Conservation (phyloP, 176 grass and related monocot genomes). For the Dactylis glomerata region DNA sequence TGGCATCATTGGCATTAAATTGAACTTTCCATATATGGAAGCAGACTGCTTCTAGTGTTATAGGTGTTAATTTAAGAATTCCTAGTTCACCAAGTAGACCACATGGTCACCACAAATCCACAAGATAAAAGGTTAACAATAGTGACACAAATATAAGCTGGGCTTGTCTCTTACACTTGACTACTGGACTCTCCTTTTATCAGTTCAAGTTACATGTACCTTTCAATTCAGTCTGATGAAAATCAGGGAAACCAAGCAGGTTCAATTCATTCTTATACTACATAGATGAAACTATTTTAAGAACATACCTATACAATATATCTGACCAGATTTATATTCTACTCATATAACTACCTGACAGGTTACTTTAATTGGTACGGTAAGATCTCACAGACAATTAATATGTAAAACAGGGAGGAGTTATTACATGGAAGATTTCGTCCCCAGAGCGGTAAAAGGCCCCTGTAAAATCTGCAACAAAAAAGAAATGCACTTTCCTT, state of each 20-base stretch:
- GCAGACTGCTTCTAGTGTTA: background rate
- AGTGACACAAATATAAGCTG: background rate
- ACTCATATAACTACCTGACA: background rate
- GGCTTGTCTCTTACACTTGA: background rate
- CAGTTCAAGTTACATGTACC: background rate
- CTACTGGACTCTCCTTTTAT: background rate
- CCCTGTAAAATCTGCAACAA: conserved; percentile 84
- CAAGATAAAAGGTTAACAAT: background rate
- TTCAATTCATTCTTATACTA: background rate
- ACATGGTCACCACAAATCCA: background rate
- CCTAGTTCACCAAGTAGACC: background rate
- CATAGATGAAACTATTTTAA: background rate
- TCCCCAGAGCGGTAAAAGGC: conserved; percentile 88
- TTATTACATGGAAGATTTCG: conserved; percentile 95
- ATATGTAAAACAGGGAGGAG: background rate
- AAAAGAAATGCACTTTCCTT: conserved; percentile 14
- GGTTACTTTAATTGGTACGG: background rate
- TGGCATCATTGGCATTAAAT: background rate
- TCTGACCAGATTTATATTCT: background rate
- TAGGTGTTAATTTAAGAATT: conserved; percentile 2
- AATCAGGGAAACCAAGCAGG: background rate
- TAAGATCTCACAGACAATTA: background rate
- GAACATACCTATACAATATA: background rate
- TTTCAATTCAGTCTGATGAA: background rate
- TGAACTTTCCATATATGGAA: background rate